These are phyloP conservation scores for Cordyceps farinosa DNA, from an alignment of 2,329 filamentous ascomycete genomes.

Conservation along the genomic window DNA sequence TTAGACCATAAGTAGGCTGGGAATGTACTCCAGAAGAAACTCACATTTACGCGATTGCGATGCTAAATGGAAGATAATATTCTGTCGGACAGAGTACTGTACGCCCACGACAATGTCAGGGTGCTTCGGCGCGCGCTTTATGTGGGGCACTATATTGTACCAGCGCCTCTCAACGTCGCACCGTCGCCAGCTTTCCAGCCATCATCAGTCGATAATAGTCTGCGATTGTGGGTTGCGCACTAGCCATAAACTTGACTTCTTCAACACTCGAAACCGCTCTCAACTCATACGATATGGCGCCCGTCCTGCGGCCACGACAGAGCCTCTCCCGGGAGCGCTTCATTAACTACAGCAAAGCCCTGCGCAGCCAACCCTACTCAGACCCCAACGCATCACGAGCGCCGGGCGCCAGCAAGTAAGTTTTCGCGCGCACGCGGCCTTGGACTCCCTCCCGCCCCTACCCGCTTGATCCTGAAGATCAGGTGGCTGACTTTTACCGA, in stretches of 20 bases:
- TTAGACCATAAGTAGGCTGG: too few species aligned
- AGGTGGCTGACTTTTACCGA: slow-evolving; percentile 19
- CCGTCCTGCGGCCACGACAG: slow-evolving; percentile 44
- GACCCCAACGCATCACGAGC: slow-evolving; percentile 56
- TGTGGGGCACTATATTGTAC: not conserved
- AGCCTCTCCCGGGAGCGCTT: slow-evolving; percentile 69
- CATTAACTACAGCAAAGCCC: slow-evolving; percentile 58
- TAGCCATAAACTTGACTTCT: not conserved
- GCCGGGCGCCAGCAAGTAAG: slow-evolving; percentile 34
- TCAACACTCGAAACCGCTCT: too few species aligned
- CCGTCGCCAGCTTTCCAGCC: not conserved
- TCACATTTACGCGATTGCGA: too few species aligned
- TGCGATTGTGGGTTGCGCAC: not conserved
- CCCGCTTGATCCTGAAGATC: not conserved
- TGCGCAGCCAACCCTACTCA: slow-evolving; percentile 69
- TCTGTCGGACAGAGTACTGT: not conserved
- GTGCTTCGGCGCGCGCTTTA: not conserved
- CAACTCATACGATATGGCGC: slow-evolving; percentile 33
- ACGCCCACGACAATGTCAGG: not conserved
- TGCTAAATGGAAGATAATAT: too few species aligned
- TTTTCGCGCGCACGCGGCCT: not conserved
- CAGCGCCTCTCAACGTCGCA: not conserved
- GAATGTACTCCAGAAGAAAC: too few species aligned
- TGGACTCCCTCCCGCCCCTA: not conserved
- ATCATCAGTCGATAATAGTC: not conserved